These are phyloP conservation scores for Quaeritorhiza haematococci DNA, from an alignment of 371 early-diverging fungal species.

Conservation along the genomic window DNA sequence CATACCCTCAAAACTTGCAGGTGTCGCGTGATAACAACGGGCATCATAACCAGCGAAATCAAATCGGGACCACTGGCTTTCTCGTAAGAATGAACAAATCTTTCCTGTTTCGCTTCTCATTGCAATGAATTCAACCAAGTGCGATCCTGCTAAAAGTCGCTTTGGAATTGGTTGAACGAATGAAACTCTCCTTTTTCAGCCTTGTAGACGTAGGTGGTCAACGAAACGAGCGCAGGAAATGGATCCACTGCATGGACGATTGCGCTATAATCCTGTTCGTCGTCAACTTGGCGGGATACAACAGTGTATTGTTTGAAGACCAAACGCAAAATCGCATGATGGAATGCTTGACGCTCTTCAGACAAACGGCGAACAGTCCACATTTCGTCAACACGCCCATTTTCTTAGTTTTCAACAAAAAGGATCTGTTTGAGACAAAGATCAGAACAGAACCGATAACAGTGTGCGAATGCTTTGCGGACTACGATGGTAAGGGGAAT, in stretches of 20 bases:
- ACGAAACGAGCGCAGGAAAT: slow-evolving; percentile 24
- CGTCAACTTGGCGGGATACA: slow-evolving; percentile 27
- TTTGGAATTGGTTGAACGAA: too few relatives aligned
- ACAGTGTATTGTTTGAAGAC: slow-evolving; percentile 32
- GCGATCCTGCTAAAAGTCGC: too few relatives aligned
- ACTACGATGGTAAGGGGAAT: slow-evolving; percentile 21
- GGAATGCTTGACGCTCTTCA: slow-evolving; percentile 67
- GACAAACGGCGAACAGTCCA: slow-evolving; percentile 60
- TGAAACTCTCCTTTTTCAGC: too few relatives aligned
- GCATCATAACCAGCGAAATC: too few relatives aligned
- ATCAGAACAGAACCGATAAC: slow-evolving; percentile 14
- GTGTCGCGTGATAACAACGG: too few relatives aligned
- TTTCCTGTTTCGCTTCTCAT: too few relatives aligned
- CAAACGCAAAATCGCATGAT: slow-evolving; percentile 62
- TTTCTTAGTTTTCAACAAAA: slow-evolving; percentile 56
- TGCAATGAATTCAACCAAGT: too few relatives aligned
- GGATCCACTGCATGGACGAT: slow-evolving; percentile 25
- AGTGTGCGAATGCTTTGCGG: slow-evolving; percentile 18
- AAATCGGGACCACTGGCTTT: too few relatives aligned
- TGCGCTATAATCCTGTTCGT: slow-evolving; percentile 9
- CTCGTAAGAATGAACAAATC: too few relatives aligned
- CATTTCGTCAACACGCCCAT: slow-evolving; percentile 56
- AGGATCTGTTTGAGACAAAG: slow-evolving; percentile 51
- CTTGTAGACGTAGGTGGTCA: slow-evolving; percentile 20
- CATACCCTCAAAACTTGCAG: too few relatives aligned